Percentiles rank a stretch among this genome's conserved stretches.
Evolutionary conservation across 495 filamentous ascomycete genomes (phyloP).

Genomic region (Polyplosphaeria fusca): DNA sequence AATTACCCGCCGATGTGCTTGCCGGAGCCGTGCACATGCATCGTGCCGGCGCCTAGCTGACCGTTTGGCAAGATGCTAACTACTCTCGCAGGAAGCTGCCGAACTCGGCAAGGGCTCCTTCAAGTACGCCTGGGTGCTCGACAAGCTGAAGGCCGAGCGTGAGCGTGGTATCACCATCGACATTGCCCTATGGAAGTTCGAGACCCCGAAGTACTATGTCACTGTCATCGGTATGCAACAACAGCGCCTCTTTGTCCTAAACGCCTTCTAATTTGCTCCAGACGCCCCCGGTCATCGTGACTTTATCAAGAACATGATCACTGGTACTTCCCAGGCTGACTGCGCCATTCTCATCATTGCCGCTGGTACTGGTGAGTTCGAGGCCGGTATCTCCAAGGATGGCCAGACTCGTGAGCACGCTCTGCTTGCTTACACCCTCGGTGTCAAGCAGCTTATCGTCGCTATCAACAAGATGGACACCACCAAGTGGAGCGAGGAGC

Average conservation of each 20-base stretch:
- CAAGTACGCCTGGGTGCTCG: slow-evolving; percentile 99
- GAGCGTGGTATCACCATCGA: slow-evolving; percentile 99
- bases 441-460: slow-evolving; percentile 99
- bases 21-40: too few species aligned
- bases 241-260: too few species aligned
- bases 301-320: slow-evolving; percentile 99
- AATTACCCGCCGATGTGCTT: too few species aligned
- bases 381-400: slow-evolving; percentile 99
- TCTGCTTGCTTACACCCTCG: slow-evolving; percentile 98
- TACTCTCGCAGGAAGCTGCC: slow-evolving; percentile 75
- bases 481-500: slow-evolving; percentile 92
- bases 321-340: slow-evolving; percentile 99
- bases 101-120: slow-evolving; percentile 99
- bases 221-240: slow-evolving; percentile 97
- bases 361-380: slow-evolving; percentile 99
- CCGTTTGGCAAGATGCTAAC: slow-evolving; percentile 42
- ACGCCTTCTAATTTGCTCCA: too few species aligned
- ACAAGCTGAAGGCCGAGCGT: slow-evolving; percentile 99
- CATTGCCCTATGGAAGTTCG: slow-evolving; percentile 99
- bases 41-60: too few species aligned
- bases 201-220: slow-evolving; percentile 97
- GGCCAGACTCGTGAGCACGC: slow-evolving; percentile 99
- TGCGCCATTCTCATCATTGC: slow-evolving; percentile 99
- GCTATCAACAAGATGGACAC: slow-evolving; percentile 99
- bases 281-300: slow-evolving; percentile 99